Evolutionary conservation across 2,329 filamentous ascomycete genomes (phyloP).

Genomic region (Sclerotinia trifoliorum): DNA sequence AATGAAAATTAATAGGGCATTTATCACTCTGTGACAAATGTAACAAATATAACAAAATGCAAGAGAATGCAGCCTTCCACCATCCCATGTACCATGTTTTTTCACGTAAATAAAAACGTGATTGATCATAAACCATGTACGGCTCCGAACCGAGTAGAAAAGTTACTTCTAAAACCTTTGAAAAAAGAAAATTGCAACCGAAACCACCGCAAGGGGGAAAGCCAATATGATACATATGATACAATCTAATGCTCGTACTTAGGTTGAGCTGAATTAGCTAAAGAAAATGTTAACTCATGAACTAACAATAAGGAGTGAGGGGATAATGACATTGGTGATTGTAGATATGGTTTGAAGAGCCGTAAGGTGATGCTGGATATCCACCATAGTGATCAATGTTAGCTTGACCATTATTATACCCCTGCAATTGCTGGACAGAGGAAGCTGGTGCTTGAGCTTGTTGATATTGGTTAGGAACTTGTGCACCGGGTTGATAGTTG

Average conservation of each 20-base stretch:
- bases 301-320: conserved; percentile 27
- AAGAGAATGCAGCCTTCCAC: conserved; percentile 31
- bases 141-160: conserved; percentile 36
- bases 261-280: conserved; percentile 38
- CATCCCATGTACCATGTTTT: conserved; percentile 23
- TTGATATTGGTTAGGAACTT: conserved; percentile 43
- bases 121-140: conserved; percentile 37
- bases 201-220: conserved; percentile 37
- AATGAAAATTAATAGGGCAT: conserved; percentile 22
- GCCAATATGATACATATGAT: conserved; percentile 41
- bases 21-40: conserved; percentile 26
- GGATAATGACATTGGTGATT: conserved; percentile 51
- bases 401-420: conserved; percentile 48
- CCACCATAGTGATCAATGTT: conserved; percentile 46
- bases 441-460: conserved; percentile 46
- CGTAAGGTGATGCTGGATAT: conserved; percentile 60
- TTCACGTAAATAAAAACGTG: conserved; percentile 27
- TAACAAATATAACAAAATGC: conserved; percentile 23
- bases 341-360: conserved; percentile 53
- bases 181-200: conserved; percentile 27
- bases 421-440: conserved; percentile 54
- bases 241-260: conserved; percentile 40
- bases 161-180: conserved; percentile 34
- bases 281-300: conserved; percentile 31
- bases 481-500: conserved; percentile 62